These are phyloP conservation scores for Hysterangium stoloniferum DNA, from an alignment of 768 basidiomycete species.

Conservation along the genomic window DNA sequence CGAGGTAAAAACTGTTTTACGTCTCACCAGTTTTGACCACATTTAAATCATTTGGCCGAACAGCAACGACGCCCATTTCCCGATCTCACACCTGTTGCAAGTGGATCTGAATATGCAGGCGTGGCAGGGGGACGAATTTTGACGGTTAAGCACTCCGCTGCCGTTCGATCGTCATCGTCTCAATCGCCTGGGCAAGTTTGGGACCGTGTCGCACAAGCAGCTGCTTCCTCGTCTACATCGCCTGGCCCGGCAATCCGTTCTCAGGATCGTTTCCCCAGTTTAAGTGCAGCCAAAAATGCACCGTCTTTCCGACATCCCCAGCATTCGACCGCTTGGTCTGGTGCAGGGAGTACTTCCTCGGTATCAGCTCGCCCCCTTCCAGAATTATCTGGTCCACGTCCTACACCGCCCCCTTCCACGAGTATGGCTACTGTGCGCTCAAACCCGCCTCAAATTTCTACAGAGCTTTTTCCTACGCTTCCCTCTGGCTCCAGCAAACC, in stretches of 20 bases:
- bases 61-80: constrained; percentile 86
- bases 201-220: constrained; percentile 85
- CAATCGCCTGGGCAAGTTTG: constrained; percentile 62
- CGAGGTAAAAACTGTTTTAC: constrained; percentile 47
- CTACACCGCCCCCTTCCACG: constrained; percentile 25
- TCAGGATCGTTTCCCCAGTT: constrained; percentile 25
- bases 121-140: constrained; percentile 78
- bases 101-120: constrained; percentile 65
- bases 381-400: constrained; percentile 1
- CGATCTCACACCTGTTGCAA: constrained; percentile 51
- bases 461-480: constrained; percentile 56
- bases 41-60: background rate
- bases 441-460: constrained; percentile 12
- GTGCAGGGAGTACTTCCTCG: constrained; percentile 14
- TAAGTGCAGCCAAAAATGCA: constrained; percentile 15
- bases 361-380: constrained; percentile 11
- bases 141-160: constrained; percentile 72
- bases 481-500: constrained; percentile 27
- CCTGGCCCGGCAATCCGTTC: constrained; percentile 15
- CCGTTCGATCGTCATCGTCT: constrained; percentile 41
- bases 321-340: constrained; percentile 58
- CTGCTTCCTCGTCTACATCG: constrained; percentile 34
- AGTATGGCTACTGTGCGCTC: constrained; percentile 41
- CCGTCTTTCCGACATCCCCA: constrained; percentile 34
- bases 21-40: background rate